phyloP scores from a whole-genome alignment of 2,329 filamentous ascomycete genomes.

The Coniochaeta prunicola region DNA sequence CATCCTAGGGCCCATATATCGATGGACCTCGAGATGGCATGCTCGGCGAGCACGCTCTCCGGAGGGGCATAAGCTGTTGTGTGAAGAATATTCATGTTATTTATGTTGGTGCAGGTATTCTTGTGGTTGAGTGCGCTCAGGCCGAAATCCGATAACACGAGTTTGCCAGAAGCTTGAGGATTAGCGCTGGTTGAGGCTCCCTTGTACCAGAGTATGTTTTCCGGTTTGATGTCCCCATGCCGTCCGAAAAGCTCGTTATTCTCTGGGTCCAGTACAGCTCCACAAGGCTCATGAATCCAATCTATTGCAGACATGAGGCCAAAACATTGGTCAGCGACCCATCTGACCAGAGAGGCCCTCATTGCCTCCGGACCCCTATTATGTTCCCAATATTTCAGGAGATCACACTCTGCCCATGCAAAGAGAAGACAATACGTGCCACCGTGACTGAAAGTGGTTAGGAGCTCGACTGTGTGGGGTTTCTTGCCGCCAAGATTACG shows the following conservation, averaged over 20 bases:
- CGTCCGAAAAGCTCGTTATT: not conserved
- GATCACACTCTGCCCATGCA: conserved; percentile 3
- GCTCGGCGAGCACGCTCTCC: not conserved
- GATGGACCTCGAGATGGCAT: not conserved
- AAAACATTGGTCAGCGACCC: not conserved
- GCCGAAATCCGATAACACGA: conserved; percentile 2
- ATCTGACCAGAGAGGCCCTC: not conserved
- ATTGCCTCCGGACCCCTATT: too few relatives aligned
- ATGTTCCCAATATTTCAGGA: not conserved
- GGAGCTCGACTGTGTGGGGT: not conserved
- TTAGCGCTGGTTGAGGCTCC: not conserved
- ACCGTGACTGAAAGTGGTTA: not conserved
- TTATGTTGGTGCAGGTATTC: not conserved
- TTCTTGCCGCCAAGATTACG: not conserved
- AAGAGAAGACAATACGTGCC: not conserved
- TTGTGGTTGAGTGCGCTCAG: conserved; percentile 5
- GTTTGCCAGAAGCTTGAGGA: not conserved
- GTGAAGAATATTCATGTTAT: not conserved
- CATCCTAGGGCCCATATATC: conserved; percentile 4
- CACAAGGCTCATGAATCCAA: not conserved
- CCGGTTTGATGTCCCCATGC: not conserved
- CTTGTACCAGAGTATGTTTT: not conserved
- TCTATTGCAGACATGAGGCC: not conserved
- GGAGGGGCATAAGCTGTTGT: conserved; percentile 2
- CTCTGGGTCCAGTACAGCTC: not conserved